A percentile compares a stretch with the other conserved stretches of the same genome.
Evolutionary conservation across 139 green algal genomes (phyloP).

Genomic region (Axilococcus clingmanii): DNA sequence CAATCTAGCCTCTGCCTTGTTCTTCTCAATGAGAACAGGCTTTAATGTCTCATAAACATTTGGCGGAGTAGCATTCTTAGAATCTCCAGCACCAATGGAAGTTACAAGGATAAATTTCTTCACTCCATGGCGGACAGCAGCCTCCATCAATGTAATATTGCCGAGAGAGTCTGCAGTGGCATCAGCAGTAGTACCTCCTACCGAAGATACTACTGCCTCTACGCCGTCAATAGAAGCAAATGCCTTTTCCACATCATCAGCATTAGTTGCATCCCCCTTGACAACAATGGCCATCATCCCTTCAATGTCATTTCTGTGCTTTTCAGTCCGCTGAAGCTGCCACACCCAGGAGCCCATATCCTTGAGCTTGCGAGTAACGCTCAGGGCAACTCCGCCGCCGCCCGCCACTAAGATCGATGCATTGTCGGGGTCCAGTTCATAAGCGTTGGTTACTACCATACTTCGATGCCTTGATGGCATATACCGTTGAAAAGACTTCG

Average conservation of each 20-base stretch:
- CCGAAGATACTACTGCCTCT: conserved; percentile 84
- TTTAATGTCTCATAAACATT: conserved; percentile 87
- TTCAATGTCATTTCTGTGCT: conserved; percentile 77
- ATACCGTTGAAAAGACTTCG: too few species aligned
- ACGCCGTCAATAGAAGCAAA: conserved; percentile 73
- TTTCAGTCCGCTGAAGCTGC: conserved; percentile 75
- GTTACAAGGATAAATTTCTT: conserved; percentile 97
- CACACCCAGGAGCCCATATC: conserved; percentile 94
- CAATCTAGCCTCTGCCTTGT: conserved; percentile 82
- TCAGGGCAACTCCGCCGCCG: conserved; percentile 77
- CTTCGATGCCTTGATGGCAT: too few species aligned
- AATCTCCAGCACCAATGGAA: conserved; percentile 81
- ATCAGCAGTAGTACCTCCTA: conserved; percentile 74
- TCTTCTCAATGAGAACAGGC: conserved; percentile 89
- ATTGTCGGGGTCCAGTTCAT: conserved; percentile 74
- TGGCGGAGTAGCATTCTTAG: conserved; percentile 49
- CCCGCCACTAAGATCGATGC: conserved; percentile 81
- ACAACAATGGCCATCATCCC: conserved; percentile 84
- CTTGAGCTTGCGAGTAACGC: conserved; percentile 75
- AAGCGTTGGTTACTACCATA: neutral
- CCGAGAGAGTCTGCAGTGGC: conserved; percentile 66
- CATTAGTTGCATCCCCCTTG: conserved; percentile 76
- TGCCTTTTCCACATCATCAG: conserved; percentile 57
- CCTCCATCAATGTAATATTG: conserved; percentile 97
- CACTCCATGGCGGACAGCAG: conserved; percentile 72